Evolutionary conservation across 331 rosid genomes (phyloP).

Genomic region (Cydonia oblonga): DNA sequence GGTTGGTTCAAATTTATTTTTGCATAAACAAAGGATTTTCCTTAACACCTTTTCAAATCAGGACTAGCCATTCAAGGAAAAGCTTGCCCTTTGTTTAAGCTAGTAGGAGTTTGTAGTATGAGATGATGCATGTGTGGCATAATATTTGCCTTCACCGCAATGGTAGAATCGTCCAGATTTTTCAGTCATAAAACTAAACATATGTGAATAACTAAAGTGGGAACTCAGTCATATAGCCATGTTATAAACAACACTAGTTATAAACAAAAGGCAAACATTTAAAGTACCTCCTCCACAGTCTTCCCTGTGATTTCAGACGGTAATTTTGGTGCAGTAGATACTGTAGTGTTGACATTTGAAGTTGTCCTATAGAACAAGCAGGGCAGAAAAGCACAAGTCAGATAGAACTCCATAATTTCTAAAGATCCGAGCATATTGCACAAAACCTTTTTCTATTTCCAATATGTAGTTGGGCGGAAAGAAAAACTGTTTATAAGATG

Average conservation of each 20-base stretch:
- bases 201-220: not conserved
- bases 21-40: not conserved
- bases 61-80: not conserved
- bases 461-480: not conserved
- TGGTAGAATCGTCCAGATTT: not conserved
- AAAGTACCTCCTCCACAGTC: conserved; percentile 85
- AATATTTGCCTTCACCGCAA: not conserved
- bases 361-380: conserved; percentile 44
- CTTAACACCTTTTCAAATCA: not conserved
- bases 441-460: not conserved
- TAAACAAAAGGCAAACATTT: not conserved
- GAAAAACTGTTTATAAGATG: not conserved
- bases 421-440: not conserved
- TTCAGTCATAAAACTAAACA: not conserved
- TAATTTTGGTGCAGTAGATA: conserved; percentile 49
- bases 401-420: not conserved
- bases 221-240: not conserved
- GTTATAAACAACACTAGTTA: not conserved
- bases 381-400: conserved; percentile 11
- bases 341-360: conserved; percentile 42
- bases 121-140: not conserved
- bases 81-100: not conserved
- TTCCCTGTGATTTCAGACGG: conserved; percentile 94
- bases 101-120: not conserved
- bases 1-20: not conserved